Percentiles rank a stretch among this genome's conserved stretches.
Conservation (phyloP, 2,329 filamentous ascomycete species). For the Dichotomopilus funicola region DNA sequence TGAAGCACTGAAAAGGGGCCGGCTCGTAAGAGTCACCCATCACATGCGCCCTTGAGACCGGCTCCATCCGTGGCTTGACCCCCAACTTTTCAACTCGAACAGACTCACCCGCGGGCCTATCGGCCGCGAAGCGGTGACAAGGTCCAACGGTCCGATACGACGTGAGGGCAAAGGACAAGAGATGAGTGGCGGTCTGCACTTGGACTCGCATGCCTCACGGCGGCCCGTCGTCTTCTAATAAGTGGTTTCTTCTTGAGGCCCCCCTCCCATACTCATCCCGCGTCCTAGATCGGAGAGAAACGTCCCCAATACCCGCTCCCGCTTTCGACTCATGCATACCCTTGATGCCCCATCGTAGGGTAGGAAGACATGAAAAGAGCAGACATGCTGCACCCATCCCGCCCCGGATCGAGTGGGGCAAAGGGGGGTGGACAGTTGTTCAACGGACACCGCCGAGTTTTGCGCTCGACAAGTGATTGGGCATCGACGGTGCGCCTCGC, state of each 20-base stretch:
- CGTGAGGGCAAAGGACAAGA: not conserved
- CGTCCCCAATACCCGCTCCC: not conserved
- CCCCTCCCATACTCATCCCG: not conserved
- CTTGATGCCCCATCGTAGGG: constrained; percentile 8
- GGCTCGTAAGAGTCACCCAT: too few species aligned
- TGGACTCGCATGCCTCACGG: not conserved
- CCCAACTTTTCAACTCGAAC: not conserved
- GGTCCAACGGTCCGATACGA: not conserved
- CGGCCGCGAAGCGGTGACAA: not conserved
- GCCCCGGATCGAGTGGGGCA: constrained; percentile 1
- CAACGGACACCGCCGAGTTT: constrained; percentile 15
- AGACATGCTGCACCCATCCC: constrained; percentile 3
- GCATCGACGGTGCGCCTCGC: not conserved
- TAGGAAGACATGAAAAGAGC: constrained; percentile 11
- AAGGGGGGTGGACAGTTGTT: not conserved
- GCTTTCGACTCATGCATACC: not conserved
- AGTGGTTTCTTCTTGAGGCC: not conserved
- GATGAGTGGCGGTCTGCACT: constrained; percentile 3
- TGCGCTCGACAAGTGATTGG: constrained; percentile 22
- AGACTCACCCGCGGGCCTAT: not conserved
- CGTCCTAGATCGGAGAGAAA: constrained; percentile 15
- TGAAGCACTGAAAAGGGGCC: too few species aligned
- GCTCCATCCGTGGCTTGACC: too few species aligned
- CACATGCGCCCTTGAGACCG: not conserved
- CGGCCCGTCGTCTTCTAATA: not conserved